These are phyloP conservation scores for Lachancea lanzarotensis DNA, from an alignment of 805 yeast genomes.

Conservation along the genomic window DNA sequence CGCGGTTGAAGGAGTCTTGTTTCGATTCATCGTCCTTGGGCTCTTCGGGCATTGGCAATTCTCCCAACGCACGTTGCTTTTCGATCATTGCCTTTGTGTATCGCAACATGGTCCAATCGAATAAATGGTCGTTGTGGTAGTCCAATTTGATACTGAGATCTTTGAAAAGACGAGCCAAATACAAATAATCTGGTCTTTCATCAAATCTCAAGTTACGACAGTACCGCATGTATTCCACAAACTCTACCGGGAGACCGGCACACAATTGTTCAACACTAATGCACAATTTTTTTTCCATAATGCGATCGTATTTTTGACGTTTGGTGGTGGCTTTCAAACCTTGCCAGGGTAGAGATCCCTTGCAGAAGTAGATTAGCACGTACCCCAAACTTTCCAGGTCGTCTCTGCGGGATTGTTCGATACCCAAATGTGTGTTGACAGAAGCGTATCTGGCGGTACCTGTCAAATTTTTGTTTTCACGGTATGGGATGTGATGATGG, in stretches of 20 bases:
- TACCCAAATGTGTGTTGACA: slow-evolving; percentile 92
- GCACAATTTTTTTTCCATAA: slow-evolving; percentile 90
- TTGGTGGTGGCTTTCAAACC: slow-evolving; percentile 95
- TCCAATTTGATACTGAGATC: slow-evolving; percentile 84
- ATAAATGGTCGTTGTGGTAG: slow-evolving; percentile 86
- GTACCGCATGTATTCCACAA: slow-evolving; percentile 79
- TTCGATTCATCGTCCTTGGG: slow-evolving; percentile 16
- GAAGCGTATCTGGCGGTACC: slow-evolving; percentile 98
- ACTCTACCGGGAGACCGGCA: slow-evolving; percentile 87
- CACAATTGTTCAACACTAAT: slow-evolving; percentile 82
- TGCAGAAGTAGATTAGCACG: slow-evolving; percentile 87
- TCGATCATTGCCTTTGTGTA: slow-evolving; percentile 34
- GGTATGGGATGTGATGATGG: slow-evolving; percentile 89
- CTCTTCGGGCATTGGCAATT: slow-evolving; percentile 9
- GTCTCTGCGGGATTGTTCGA: slow-evolving; percentile 94
- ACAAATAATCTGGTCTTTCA: slow-evolving; percentile 92
- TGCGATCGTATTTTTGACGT: slow-evolving; percentile 94
- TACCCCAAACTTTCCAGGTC: slow-evolving; percentile 93
- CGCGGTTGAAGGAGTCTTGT: slow-evolving; percentile 31
- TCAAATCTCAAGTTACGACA: slow-evolving; percentile 88
- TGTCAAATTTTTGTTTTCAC: slow-evolving; percentile 92
- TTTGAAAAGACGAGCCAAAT: slow-evolving; percentile 80
- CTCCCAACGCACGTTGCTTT: slow-evolving; percentile 22
- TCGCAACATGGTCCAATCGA: slow-evolving; percentile 82
- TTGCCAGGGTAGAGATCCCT: slow-evolving; percentile 98